These are phyloP conservation scores for Coccinonectria pachysandricola DNA, from an alignment of 2,329 filamentous ascomycete genomes.

Conservation along the genomic window DNA sequence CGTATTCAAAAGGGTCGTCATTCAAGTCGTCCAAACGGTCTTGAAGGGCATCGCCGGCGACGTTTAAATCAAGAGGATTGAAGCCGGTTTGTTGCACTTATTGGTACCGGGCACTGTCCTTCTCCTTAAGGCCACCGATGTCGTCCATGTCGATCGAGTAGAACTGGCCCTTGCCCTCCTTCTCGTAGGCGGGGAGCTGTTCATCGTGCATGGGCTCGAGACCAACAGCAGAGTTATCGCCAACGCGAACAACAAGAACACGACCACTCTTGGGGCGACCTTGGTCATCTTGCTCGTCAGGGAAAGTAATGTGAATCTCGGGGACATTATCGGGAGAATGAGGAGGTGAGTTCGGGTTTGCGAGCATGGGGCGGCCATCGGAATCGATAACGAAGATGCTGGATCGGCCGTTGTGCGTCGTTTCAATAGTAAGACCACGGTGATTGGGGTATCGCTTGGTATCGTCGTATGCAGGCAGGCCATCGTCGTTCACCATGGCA, in stretches of 20 bases:
- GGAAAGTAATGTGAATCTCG: conserved; percentile 97
- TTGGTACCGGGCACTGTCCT: conserved; percentile 42
- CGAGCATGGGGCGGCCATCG: conserved; percentile 64
- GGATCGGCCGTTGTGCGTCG: conserved; percentile 43
- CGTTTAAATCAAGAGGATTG: conserved; percentile 8
- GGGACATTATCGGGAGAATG: conserved; percentile 75
- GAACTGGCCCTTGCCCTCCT: conserved; percentile 68
- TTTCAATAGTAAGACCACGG: conserved; percentile 48
- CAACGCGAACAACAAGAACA: conserved; percentile 84
- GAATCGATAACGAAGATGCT: conserved; percentile 71
- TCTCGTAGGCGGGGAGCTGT: conserved; percentile 79
- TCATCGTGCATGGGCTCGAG: conserved; percentile 78
- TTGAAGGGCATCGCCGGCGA: conserved; percentile 17
- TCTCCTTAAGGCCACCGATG: conserved; percentile 91
- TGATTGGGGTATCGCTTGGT: conserved; percentile 40
- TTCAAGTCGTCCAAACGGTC: conserved; percentile 18
- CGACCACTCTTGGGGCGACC: conserved; percentile 76
- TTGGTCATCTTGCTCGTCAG: conserved; percentile 80
- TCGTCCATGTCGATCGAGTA: conserved; percentile 90
- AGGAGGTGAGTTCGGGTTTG: conserved; percentile 65
- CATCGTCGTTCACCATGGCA: conserved; percentile 27
- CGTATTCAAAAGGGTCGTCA: conserved; percentile 13
- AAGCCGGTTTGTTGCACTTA: conserved; percentile 14
- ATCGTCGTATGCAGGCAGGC: conserved; percentile 63
- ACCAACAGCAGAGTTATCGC: conserved; percentile 74